phyloP scores from a whole-genome alignment of 352 stramenopile species.

The Discostella stelligera region DNA sequence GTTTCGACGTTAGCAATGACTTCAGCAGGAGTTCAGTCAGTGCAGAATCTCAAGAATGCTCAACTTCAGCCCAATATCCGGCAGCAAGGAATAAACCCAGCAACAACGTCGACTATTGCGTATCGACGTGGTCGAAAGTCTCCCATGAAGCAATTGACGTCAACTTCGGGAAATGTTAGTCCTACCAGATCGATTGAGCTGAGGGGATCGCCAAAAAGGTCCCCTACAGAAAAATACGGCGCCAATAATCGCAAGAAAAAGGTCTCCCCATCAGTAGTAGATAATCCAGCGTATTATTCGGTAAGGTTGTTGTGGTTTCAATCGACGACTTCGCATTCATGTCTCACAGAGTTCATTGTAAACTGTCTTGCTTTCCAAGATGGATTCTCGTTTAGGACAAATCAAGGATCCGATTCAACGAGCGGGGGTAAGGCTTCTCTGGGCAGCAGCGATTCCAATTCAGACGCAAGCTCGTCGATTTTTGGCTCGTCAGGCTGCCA shows the following conservation, averaged over 20 bases:
- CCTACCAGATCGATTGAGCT: constrained; percentile 1
- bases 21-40: neutral
- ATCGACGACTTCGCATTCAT: neutral
- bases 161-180: constrained; percentile 6
- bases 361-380: constrained; percentile 9
- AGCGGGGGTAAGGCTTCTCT: constrained; percentile 68
- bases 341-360: neutral
- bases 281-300: constrained; percentile 47
- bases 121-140: constrained; percentile 18
- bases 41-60: neutral
- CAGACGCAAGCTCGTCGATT: constrained; percentile 71
- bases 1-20: neutral
- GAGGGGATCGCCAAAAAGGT: neutral
- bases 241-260: constrained; percentile 24
- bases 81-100: constrained; percentile 1
- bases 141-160: neutral
- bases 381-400: constrained; percentile 49
- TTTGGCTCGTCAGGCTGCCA: constrained; percentile 56
- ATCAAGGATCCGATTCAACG: constrained; percentile 81
- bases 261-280: constrained; percentile 21
- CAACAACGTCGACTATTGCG: neutral
- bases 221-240: constrained; percentile 19
- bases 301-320: constrained; percentile 13
- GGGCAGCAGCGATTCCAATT: constrained; percentile 77
- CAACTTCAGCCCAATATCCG: neutral